Evolutionary conservation across 176 grass and related monocot genomes (phyloP).

Genomic region (Zoysia pacifica): DNA sequence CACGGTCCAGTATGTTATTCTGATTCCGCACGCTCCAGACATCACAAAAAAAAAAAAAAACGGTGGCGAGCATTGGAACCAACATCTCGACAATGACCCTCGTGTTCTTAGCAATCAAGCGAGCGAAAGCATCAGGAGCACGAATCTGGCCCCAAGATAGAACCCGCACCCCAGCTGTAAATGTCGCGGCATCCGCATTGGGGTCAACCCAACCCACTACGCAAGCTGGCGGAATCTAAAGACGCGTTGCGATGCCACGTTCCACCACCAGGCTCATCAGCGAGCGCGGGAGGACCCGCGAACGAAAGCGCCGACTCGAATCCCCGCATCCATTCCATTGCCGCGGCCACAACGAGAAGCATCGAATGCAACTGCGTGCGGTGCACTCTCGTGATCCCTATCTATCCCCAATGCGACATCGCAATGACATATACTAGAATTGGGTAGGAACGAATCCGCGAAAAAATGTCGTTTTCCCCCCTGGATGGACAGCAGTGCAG

Average conservation of each 20-base stretch:
- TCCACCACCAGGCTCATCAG: background rate
- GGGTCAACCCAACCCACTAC: background rate
- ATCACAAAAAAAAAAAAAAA: background rate
- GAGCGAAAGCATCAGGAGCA: background rate
- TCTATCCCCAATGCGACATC: background rate
- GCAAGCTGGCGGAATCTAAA: slow-evolving; percentile 3
- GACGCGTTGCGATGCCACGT: background rate
- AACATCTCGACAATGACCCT: background rate
- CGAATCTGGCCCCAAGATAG: background rate
- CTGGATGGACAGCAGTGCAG: background rate
- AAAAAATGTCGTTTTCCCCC: background rate
- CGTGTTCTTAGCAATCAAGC: background rate
- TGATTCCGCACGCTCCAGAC: background rate
- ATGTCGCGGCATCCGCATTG: background rate
- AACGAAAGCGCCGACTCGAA: background rate
- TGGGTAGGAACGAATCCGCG: no score
- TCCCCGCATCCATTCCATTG: background rate
- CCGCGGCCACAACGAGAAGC: background rate
- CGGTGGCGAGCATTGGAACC: background rate
- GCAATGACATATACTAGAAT: background rate
- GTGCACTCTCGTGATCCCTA: slow-evolving; percentile 7
- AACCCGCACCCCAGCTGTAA: background rate
- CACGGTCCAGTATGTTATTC: background rate
- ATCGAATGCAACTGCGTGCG: background rate
- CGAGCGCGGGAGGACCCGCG: background rate